Percentiles rank a stretch among this genome's conserved stretches.
These are phyloP conservation scores for Conticribra guillardii DNA, from an alignment of 108 stramenopile genomes.

Conservation along the genomic window DNA sequence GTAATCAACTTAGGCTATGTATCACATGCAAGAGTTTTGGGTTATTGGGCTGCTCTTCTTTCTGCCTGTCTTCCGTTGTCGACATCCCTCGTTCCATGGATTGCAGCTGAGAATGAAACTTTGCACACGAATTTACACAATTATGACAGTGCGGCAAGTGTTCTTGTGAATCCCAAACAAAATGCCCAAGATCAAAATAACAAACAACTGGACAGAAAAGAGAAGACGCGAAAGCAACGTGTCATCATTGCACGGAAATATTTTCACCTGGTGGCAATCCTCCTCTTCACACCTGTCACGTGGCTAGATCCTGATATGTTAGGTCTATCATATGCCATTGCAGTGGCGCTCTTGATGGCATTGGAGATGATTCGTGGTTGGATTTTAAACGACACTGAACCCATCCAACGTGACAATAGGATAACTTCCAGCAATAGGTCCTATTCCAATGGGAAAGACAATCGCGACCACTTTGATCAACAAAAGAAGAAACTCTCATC, in stretches of 20 bases:
- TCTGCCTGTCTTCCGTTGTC: constrained; percentile 22
- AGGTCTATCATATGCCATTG: constrained; percentile 78
- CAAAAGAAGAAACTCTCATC: background rate
- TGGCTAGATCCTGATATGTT: constrained; percentile 65
- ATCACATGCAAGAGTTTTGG: constrained; percentile 9
- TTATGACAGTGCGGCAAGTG: too few species aligned
- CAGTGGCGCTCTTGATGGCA: constrained; percentile 60
- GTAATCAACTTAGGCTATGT: background rate
- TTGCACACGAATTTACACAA: too few species aligned
- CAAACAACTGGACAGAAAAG: background rate
- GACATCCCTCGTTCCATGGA: constrained; percentile 16
- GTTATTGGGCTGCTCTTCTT: constrained; percentile 26
- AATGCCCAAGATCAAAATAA: background rate
- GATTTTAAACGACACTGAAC: background rate
- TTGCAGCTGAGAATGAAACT: background rate
- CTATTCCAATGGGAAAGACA: background rate
- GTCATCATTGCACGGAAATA: constrained; percentile 76
- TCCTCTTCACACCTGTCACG: constrained; percentile 73
- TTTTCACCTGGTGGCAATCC: constrained; percentile 79
- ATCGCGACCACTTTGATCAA: constrained; percentile 11
- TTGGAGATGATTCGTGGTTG: constrained; percentile 64
- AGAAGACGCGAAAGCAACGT: constrained; percentile 13
- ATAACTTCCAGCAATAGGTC: background rate
- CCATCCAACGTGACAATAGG: too few species aligned
- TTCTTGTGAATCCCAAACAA: too few species aligned